Base-by-base conservation (phyloP, 164 flowering plant species). In the Liriodendron chinense region DNA sequence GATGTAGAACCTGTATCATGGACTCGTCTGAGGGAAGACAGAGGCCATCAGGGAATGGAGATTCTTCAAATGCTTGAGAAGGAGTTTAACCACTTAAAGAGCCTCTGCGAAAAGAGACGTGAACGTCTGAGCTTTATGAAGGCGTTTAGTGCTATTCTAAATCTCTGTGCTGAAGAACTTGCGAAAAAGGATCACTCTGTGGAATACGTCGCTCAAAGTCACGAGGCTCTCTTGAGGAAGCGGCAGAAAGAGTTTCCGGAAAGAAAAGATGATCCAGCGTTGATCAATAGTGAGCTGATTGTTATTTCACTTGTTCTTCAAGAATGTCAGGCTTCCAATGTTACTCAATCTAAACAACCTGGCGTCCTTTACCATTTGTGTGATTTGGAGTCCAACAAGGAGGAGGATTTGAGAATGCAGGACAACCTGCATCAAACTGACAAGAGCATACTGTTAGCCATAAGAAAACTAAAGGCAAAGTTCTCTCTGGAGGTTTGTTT, bases 401-500 rank as follows among this genome's bases (percentile, higher is more conserved):
- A 87, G 62, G 90, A 83, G 73, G 93, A 91, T 74, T 89, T 94
- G 96, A 90, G 86, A 82, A 79, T 84, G 50, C 92, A 86, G 79
- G 96, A 94, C 77, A 87, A 78, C 73, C 61, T 85, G 73, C 91
- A 88, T 78, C 96, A 91, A 83, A 77, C 87, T 77, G 93, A 94
- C 75, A 81, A 90, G 75, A 86, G 90, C 76, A 77, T 93, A 43
- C 94, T 90, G 83, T 81, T 80, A 75, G 91, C 93, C 9, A 89
- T 96, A 64, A 96, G 89, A 84, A 90, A 87, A 68, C 98, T 85
- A 81, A 94, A 94, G 82, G 97, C 94, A 43, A 93, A 90, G n/a
- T 78, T 88, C 49, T 87, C 92, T 65, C 69, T 86, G 34, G 98
- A 96, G 98, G 99, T 79, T 69, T 73, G 26, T 82, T 74, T 28